phyloP scores from a whole-genome alignment of 495 filamentous ascomycete species.

The Jackrogersella minutella region DNA sequence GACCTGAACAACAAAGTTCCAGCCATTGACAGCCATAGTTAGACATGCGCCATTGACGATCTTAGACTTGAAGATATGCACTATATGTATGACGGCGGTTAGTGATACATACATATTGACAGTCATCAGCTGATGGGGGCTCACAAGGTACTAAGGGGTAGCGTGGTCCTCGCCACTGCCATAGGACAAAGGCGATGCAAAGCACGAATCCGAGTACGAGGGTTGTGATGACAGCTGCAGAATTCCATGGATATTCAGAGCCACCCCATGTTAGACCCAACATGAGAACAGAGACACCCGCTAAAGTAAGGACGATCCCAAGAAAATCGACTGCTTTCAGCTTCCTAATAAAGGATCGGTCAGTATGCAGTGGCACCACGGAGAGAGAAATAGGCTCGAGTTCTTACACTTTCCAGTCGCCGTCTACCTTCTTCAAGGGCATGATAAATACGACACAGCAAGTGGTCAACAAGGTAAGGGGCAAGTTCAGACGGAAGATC shows the following conservation, averaged over 20 bases:
- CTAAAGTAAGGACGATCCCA: conserved; percentile 36
- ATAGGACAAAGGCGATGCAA: conserved; percentile 56
- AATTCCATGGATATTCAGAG: conserved; percentile 59
- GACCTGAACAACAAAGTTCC: conserved; percentile 63
- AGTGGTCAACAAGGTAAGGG: conserved; percentile 54
- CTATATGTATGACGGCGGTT: conserved; percentile 46
- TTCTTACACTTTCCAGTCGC: conserved; percentile 56
- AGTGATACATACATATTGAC: neutral
- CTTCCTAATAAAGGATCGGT: conserved; percentile 43
- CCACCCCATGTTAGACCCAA: conserved; percentile 61
- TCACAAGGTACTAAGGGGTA: conserved; percentile 49
- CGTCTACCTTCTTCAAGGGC: conserved; percentile 59
- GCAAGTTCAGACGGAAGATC: conserved; percentile 64
- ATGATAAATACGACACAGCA: conserved; percentile 59
- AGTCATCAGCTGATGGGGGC: neutral
- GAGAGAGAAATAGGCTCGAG: neutral
- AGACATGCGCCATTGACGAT: conserved; percentile 62
- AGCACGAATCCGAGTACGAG: conserved; percentile 55
- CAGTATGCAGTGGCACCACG: neutral
- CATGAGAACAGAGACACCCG: conserved; percentile 41
- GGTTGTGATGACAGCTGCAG: conserved; percentile 57
- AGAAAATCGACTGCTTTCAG: conserved; percentile 59
- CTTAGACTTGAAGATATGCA: conserved; percentile 59
- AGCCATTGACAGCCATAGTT: conserved; percentile 64
- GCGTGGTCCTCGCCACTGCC: conserved; percentile 56